Conservation (phyloP, 371 early-diverging fungal genomes). For the Rhizopus microsporus region DNA sequence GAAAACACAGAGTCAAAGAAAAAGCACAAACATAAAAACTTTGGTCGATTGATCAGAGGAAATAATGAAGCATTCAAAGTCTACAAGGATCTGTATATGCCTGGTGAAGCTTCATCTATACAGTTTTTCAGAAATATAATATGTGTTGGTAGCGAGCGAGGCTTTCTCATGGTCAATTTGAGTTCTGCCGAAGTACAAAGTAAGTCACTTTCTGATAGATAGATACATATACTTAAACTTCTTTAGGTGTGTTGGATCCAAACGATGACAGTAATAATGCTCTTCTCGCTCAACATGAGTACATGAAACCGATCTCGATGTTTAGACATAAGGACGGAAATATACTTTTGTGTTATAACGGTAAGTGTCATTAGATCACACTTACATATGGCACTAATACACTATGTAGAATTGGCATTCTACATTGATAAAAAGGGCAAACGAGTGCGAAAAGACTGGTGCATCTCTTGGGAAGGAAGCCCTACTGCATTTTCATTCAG, state of each 20-base stretch:
- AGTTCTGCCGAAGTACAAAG: slow-evolving; percentile 71
- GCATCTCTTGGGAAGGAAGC: slow-evolving; percentile 76
- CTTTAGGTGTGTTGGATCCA: slow-evolving; percentile 50
- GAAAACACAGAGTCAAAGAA: slow-evolving; percentile 50
- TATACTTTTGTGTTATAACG: slow-evolving; percentile 88
- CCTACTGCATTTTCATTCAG: slow-evolving; percentile 76
- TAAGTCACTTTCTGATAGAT: slow-evolving; percentile 16
- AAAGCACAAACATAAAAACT: slow-evolving; percentile 48
- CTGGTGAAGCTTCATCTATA: slow-evolving; percentile 83
- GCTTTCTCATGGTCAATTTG: slow-evolving; percentile 92
- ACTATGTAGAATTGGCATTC: slow-evolving; percentile 77
- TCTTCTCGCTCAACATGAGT: slow-evolving; percentile 30
- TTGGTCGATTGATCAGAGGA: slow-evolving; percentile 53
- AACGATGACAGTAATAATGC: slow-evolving; percentile 38
- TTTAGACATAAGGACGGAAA: slow-evolving; percentile 77
- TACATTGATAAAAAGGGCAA: slow-evolving; percentile 90
- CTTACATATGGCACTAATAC: background rate
- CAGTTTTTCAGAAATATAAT: slow-evolving; percentile 85
- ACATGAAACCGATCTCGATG: slow-evolving; percentile 76
- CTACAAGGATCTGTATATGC: slow-evolving; percentile 90
- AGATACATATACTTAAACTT: background rate
- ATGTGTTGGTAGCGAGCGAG: slow-evolving; percentile 91
- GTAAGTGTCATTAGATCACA: slow-evolving; percentile 20
- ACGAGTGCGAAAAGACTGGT: slow-evolving; percentile 70
- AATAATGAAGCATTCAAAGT: slow-evolving; percentile 59